phyloP scores from a whole-genome alignment of 176 grass and related monocot species.

The Triticum monococcum region DNA sequence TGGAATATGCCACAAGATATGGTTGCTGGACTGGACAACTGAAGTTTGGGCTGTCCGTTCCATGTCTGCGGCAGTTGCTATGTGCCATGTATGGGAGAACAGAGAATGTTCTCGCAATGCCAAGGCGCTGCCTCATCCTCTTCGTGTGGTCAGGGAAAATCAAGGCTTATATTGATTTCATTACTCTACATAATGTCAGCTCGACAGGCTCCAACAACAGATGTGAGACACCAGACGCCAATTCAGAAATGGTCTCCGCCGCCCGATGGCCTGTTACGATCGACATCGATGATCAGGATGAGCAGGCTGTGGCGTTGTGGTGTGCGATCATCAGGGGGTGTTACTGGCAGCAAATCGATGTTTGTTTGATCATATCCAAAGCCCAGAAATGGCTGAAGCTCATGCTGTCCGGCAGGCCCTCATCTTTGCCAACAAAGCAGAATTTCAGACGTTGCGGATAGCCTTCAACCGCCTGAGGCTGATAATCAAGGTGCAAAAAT shows the following conservation, averaged over 20 bases:
- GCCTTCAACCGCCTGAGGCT: not conserved
- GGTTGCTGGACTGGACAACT: not conserved
- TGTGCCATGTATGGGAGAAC: not conserved
- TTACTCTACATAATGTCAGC: not conserved
- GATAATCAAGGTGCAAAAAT: not conserved
- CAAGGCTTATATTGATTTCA: not conserved
- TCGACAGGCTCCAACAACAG: not conserved
- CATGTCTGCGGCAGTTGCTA: not conserved
- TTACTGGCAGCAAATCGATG: not conserved
- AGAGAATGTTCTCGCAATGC: not conserved
- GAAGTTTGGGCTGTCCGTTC: not conserved
- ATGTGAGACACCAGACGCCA: too few species aligned
- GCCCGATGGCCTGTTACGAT: not conserved
- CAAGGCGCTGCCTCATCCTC: not conserved
- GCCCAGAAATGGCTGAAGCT: not conserved
- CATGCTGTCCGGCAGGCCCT: not conserved
- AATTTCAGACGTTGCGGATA: not conserved
- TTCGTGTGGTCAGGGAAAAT: not conserved
- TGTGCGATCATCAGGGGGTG: not conserved
- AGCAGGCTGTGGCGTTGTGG: not conserved
- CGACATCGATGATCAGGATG: not conserved
- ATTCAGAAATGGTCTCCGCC: too few species aligned
- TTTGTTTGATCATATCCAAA: not conserved
- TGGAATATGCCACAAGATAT: not conserved
- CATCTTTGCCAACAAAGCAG: not conserved